Evolutionary conservation across 2,329 filamentous ascomycete species (phyloP), one percentile per base, ranked within the genome.

Genomic region (Ascosphaera aggregata): DNA sequence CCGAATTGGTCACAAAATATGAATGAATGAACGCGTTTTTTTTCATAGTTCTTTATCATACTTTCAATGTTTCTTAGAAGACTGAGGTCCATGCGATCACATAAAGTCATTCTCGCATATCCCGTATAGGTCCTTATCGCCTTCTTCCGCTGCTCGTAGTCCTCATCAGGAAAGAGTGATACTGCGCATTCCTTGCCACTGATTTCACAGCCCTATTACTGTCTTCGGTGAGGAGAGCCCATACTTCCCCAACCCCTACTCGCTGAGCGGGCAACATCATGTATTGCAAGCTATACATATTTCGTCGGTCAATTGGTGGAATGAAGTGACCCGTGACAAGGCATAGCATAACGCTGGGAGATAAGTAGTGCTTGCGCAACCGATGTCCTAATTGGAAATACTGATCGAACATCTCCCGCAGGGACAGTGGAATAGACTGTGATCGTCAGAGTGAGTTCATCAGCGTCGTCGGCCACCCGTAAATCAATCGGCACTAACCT

Each of bases 271-370:
- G 91, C 32, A 98, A 66, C 82, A 95, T 95, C 60, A 82, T 92
- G 58, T 98, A 98, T 59, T 98, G 89, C 49, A 98, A 64, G 48
- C 82, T 91, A 59, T 98, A 98, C 38, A 98, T 65, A 51, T 89
- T 91, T 52, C 85, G 86, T 39, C 91, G 72, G 53, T 94, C 85
- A 37, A 98, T 91, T 0, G 91, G 86, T 9, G 86, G 89, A 1
- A 95, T 84, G 46, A 94, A 94, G 43, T 79, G 80, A 42, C 89
- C 89, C 0, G 82, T 92, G 18, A 85, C 64, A 2, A 98, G 73
- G 49, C 82, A 89, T 31, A 93, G 66, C 37, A 95, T 70, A 16
- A 98, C 91, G 11, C 76, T 71, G 0, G 82, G 82, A 0, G 84
- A 86, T 34, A 95, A 67, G 55, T 98, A 98, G 59, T 98, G 89